Conservation (phyloP, 257 asterid genomes). For the Ilex aquifolium region DNA sequence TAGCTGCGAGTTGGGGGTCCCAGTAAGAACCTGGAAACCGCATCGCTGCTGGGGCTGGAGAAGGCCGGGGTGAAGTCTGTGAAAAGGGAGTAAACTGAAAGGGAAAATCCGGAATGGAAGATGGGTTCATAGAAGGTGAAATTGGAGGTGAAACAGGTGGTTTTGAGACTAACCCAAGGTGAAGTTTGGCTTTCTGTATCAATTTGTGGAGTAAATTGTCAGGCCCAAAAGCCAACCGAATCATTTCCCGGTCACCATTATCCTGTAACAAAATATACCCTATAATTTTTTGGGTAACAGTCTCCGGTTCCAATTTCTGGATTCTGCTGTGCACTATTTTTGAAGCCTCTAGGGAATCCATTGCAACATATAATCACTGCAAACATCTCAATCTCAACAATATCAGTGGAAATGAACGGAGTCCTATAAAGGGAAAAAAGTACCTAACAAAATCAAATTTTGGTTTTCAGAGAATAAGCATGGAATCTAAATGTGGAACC, state of each 20-base stretch:
- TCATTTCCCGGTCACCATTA: conserved; percentile 25
- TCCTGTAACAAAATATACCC: conserved; percentile 52
- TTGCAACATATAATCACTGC: not conserved
- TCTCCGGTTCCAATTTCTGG: conserved; percentile 51
- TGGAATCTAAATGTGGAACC: too few relatives aligned
- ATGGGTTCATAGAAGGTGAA: conserved; percentile 47
- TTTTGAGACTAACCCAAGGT: conserved; percentile 27
- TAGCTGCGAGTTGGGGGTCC: conserved; percentile 33
- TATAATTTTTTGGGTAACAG: conserved; percentile 53
- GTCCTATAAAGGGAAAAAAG: too few relatives aligned
- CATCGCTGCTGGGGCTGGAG: conserved; percentile 24
- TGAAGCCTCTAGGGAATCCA: conserved; percentile 24
- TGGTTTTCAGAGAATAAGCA: not conserved
- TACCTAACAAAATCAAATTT: too few relatives aligned
- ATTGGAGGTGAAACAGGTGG: conserved; percentile 45
- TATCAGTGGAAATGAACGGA: too few relatives aligned
- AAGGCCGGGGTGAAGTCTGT: conserved; percentile 29
- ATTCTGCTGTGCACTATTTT: conserved; percentile 53
- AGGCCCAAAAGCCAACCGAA: conserved; percentile 78
- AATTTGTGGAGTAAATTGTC: conserved; percentile 45
- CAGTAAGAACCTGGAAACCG: conserved; percentile 30
- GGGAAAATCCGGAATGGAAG: conserved; percentile 30
- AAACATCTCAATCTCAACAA: too few relatives aligned
- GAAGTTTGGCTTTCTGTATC: conserved; percentile 43
- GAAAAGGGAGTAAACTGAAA: conserved; percentile 30